A percentile compares a stretch with the other conserved stretches of the same genome.
Conservation (phyloP, 805 yeast genomes). For the Hanseniaspora singularis region DNA sequence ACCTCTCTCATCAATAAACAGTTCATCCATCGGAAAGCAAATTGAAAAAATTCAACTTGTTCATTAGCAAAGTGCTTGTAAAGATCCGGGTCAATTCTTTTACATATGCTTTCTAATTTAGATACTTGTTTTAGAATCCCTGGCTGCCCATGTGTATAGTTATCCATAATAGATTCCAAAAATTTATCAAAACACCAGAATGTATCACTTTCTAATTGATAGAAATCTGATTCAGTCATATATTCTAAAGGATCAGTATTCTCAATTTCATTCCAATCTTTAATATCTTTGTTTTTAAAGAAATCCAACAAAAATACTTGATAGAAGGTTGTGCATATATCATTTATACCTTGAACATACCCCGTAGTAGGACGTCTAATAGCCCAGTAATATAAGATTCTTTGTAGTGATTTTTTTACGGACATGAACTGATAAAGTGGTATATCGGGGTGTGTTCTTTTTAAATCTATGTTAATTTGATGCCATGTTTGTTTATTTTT, state of each 20-base stretch:
- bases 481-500: conserved; percentile 80
- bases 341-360: conserved; percentile 95
- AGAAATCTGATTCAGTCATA: conserved; percentile 47
- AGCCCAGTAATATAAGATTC: conserved; percentile 84
- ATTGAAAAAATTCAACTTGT: conserved; percentile 88
- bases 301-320: conserved; percentile 73
- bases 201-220: conserved; percentile 82
- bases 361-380: conserved; percentile 96
- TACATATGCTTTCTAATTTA: conserved; percentile 63
- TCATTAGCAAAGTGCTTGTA: conserved; percentile 65
- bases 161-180: conserved; percentile 89
- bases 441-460: conserved; percentile 81
- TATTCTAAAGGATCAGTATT: conserved; percentile 37
- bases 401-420: conserved; percentile 69
- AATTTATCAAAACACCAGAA: conserved; percentile 92
- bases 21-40: conserved; percentile 97
- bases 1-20: conserved; percentile 92
- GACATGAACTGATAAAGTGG: conserved; percentile 54
- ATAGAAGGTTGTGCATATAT: conserved; percentile 81
- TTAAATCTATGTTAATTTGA: conserved; percentile 88
- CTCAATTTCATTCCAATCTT: conserved; percentile 30
- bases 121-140: conserved; percentile 87
- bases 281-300: conserved; percentile 35
- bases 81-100: conserved; percentile 64
- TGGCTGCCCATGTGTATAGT: conserved; percentile 95